Base-by-base conservation (phyloP, 257 asterid genomes). In the Nicotiana undulata region DNA sequence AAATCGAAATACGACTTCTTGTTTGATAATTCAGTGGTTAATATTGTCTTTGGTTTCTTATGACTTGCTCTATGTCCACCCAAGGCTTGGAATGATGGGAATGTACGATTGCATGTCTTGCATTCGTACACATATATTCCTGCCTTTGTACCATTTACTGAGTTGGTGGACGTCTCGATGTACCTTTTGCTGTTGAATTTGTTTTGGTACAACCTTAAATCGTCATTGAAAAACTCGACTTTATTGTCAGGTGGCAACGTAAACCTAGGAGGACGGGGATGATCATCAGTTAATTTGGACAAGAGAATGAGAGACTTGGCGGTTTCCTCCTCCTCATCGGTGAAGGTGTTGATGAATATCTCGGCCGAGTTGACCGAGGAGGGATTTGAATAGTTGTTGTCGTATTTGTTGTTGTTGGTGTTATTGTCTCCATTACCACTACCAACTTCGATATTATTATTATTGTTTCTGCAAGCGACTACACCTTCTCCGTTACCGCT, bases 21-120 rank as follows among this genome's bases (percentile, higher is more conserved):
- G 44, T 49, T 74, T 24, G 18, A 3, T 51, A 24, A 49, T 29
- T 74, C 63, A 7, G 79, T 26, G 40, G 28, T 85, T 17, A 81
- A 82, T 79, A 83, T 90, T 75, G 81, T 85, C 49, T 77, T 90
- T 4, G 90, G 87, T 79, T 90, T 92, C 80, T 84, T 86, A 77
- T 90, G 97, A 89, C 97, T 92, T 28, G 97, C 88, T 34, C 97
- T 86, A 87, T 90, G 97, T 78, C 97, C 97, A 2, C 97, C 97
- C 4, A 92, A 89, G 74, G 97, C 97, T 72, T 92, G 94, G 77
- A 92, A 92, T 3, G 94, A 92, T 1, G 89, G 66, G 82, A 92
- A 92, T 3, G 89, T 52, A 40, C 94, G 84, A 55, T 76, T 80
- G 65, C 97, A 92, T 4, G 97, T 92, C 86, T 92, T 92, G 90